Percentiles rank a stretch among this genome's conserved stretches.
Conservation (phyloP, 2,329 filamentous ascomycete genomes). For the Botrytis galanthina region DNA sequence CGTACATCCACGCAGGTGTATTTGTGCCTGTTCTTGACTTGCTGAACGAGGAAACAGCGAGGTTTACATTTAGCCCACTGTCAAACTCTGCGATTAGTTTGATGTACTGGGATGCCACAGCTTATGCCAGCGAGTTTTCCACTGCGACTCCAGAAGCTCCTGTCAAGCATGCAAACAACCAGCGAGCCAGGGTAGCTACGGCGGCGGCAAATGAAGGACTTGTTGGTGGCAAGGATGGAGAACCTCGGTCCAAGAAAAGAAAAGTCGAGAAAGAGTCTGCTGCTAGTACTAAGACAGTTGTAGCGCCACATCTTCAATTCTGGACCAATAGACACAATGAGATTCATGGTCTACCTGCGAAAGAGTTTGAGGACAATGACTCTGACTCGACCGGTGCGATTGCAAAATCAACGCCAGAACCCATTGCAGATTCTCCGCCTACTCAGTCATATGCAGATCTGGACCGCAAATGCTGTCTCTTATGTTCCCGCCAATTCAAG, state of each 20-base stretch:
- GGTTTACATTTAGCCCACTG: slow-evolving; percentile 67
- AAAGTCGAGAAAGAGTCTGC: slow-evolving; percentile 50
- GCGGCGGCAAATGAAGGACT: slow-evolving; percentile 41
- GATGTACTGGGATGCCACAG: slow-evolving; percentile 73
- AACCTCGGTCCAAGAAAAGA: slow-evolving; percentile 50
- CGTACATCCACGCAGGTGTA: slow-evolving; percentile 79
- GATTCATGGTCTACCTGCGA: slow-evolving; percentile 53
- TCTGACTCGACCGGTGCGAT: slow-evolving; percentile 24
- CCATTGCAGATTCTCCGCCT: slow-evolving; percentile 39
- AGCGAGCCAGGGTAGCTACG: slow-evolving; percentile 40
- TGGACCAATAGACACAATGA: slow-evolving; percentile 71
- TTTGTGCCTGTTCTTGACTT: slow-evolving; percentile 71
- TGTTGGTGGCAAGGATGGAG: slow-evolving; percentile 35
- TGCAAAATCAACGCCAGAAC: slow-evolving; percentile 24
- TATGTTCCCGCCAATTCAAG: slow-evolving; percentile 60
- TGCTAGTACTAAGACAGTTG: slow-evolving; percentile 42
- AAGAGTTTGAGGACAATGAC: slow-evolving; percentile 39
- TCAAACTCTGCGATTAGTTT: slow-evolving; percentile 66
- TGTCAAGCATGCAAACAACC: slow-evolving; percentile 32
- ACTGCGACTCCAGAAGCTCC: slow-evolving; percentile 49
- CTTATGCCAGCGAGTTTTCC: slow-evolving; percentile 65
- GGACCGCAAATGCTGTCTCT: slow-evolving; percentile 56
- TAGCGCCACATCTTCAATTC: slow-evolving; percentile 66
- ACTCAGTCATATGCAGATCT: slow-evolving; percentile 60
- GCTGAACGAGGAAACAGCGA: slow-evolving; percentile 52